Evolutionary conservation across 257 asterid species (phyloP).

Genomic region (Coffea eugenioides): DNA sequence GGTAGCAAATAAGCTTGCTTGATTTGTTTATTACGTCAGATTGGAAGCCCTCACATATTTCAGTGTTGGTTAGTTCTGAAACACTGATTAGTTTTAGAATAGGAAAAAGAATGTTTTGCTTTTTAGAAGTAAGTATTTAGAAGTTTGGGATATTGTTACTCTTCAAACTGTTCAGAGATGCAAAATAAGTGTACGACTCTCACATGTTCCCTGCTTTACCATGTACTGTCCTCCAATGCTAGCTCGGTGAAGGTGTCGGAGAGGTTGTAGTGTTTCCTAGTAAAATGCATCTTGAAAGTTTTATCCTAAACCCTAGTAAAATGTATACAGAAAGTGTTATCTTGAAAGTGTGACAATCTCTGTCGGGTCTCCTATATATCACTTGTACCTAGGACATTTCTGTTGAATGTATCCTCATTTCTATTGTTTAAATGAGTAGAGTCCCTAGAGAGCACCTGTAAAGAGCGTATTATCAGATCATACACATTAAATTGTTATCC

Average conservation of each 20-base stretch:
- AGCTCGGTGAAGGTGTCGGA: background rate
- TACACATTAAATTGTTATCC: too few species aligned
- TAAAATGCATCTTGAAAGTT: background rate
- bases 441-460: background rate
- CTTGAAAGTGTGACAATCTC: background rate
- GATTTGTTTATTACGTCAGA: background rate
- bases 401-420: background rate
- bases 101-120: too few species aligned
- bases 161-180: too few species aligned
- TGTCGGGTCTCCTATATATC: background rate
- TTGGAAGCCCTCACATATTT: background rate
- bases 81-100: too few species aligned
- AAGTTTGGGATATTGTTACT: too few species aligned
- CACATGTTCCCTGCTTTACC: background rate
- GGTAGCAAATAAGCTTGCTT: background rate
- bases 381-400: background rate
- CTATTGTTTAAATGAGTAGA: background rate
- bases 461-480: background rate
- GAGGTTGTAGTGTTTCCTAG: background rate
- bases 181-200: too few species aligned
- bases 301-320: background rate
- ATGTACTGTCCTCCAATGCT: background rate
- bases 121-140: too few species aligned
- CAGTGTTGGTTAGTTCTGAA: too few species aligned
- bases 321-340: background rate